Conservation (phyloP, 768 basidiomycete genomes). For the Boletellus sp. region DNA sequence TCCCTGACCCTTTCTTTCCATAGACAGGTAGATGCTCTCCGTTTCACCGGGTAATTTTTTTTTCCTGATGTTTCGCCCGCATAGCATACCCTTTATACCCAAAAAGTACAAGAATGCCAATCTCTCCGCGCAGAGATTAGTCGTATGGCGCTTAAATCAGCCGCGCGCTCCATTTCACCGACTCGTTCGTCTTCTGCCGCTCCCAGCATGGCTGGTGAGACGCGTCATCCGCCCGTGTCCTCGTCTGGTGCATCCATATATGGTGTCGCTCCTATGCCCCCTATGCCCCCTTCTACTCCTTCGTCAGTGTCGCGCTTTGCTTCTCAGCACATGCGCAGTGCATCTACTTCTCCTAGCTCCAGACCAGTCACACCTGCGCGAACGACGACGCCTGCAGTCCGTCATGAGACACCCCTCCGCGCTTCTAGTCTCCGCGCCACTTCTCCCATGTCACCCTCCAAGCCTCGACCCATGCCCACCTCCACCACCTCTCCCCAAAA, state of each 20-base stretch:
- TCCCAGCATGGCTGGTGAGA: constrained; percentile 19
- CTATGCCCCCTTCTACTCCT: constrained; percentile 42
- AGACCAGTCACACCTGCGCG: constrained; percentile 34
- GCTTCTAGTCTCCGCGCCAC: constrained; percentile 28
- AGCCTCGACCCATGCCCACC: constrained; percentile 48
- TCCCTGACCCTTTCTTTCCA: constrained; percentile 21
- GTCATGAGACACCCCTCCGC: constrained; percentile 30
- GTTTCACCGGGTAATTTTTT: constrained; percentile 1
- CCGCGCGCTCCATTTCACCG: constrained; percentile 23
- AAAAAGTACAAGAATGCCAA: constrained; percentile 71
- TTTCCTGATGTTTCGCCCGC: constrained; percentile 16
- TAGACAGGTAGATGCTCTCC: constrained; percentile 55
- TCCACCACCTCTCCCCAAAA: constrained; percentile 49
- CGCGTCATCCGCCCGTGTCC: constrained; percentile 31
- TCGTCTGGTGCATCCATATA: constrained; percentile 34
- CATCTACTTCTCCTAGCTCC: constrained; percentile 41
- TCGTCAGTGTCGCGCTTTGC: constrained; percentile 51
- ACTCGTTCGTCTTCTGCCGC: constrained; percentile 27
- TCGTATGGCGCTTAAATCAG: constrained; percentile 41
- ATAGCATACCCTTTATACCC: constrained; percentile 57
- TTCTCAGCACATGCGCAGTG: constrained; percentile 53
- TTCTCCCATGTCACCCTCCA: constrained; percentile 34
- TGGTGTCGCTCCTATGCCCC: constrained; percentile 31
- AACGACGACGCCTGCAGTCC: constrained; percentile 24
- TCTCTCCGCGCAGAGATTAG: constrained; percentile 62